Percentiles rank a stretch among this genome's conserved stretches.
These are phyloP conservation scores for Fonsecaea monophora DNA, from an alignment of 2,329 filamentous ascomycete species.

Conservation along the genomic window DNA sequence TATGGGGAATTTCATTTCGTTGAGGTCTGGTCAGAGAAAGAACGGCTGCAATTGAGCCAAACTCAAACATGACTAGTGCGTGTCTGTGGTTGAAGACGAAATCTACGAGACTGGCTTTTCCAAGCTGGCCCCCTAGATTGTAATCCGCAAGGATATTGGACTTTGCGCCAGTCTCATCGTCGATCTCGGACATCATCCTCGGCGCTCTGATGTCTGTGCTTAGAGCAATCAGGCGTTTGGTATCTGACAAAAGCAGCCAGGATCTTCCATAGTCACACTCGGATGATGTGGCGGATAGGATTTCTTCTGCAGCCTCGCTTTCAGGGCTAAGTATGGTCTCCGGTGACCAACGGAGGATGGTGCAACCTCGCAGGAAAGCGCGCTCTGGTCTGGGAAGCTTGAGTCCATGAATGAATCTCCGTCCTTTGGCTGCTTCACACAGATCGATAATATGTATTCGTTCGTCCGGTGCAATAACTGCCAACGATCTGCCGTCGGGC, in stretches of 20 bases:
- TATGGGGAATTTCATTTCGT: slow-evolving; percentile 34
- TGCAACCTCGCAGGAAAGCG: slow-evolving; percentile 22
- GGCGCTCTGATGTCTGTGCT: slow-evolving; percentile 25
- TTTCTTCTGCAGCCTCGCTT: slow-evolving; percentile 9
- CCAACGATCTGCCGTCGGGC: slow-evolving; percentile 31
- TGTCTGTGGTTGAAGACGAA: slow-evolving; percentile 37
- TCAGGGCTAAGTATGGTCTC: slow-evolving; percentile 14
- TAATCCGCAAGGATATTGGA: slow-evolving; percentile 36
- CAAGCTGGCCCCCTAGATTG: slow-evolving; percentile 32
- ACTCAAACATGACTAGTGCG: slow-evolving; percentile 36
- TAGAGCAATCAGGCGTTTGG: slow-evolving; percentile 30
- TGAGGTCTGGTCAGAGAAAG: slow-evolving; percentile 34
- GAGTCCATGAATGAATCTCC: slow-evolving; percentile 22
- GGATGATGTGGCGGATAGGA: slow-evolving; percentile 22
- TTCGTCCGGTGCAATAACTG: slow-evolving; percentile 28
- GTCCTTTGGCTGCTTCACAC: slow-evolving; percentile 20
- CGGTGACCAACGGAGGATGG: slow-evolving; percentile 35
- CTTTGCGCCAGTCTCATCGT: slow-evolving; percentile 10
- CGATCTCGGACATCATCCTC: slow-evolving; percentile 12
- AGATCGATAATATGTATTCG: slow-evolving; percentile 30
- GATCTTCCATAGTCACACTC: slow-evolving; percentile 20
- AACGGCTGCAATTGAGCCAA: slow-evolving; percentile 29
- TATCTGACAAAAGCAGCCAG: slow-evolving; percentile 35
- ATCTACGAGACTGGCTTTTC: slow-evolving; percentile 33
- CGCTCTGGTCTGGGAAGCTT: slow-evolving; percentile 17